Percentiles rank a stretch among this genome's conserved stretches.
Conservation (phyloP, 257 asterid species). For the Coffea canephora region DNA sequence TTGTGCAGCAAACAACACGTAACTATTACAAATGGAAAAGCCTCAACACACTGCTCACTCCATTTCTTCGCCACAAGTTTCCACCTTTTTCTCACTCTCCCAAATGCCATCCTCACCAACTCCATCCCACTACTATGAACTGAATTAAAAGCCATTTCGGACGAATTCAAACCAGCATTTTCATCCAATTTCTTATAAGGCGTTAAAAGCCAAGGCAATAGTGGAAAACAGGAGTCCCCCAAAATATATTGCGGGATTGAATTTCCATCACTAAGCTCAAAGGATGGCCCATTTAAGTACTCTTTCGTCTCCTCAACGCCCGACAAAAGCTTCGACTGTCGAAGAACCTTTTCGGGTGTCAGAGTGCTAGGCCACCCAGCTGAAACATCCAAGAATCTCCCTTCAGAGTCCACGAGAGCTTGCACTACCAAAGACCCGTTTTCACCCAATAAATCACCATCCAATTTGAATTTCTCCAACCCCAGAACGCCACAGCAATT, state of each 20-base stretch:
- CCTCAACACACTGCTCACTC: slow-evolving; percentile 66
- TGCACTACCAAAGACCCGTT: slow-evolving; percentile 60
- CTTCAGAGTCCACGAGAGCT: slow-evolving; percentile 91
- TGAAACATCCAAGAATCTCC: slow-evolving; percentile 87
- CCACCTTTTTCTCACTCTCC: slow-evolving; percentile 63
- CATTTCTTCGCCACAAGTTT: slow-evolving; percentile 70
- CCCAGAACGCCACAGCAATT: slow-evolving; percentile 91
- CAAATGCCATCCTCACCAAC: slow-evolving; percentile 61
- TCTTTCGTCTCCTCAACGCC: slow-evolving; percentile 65
- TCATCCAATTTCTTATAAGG: slow-evolving; percentile 38
- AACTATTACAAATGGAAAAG: slow-evolving; percentile 73
- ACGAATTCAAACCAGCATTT: slow-evolving; percentile 29
- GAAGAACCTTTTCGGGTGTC: slow-evolving; percentile 49
- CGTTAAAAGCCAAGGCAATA: slow-evolving; percentile 77
- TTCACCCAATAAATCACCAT: slow-evolving; percentile 35
- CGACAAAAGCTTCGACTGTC: slow-evolving; percentile 51
- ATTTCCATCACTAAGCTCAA: slow-evolving; percentile 48
- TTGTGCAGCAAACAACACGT: slow-evolving; percentile 87
- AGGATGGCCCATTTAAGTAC: slow-evolving; percentile 62
- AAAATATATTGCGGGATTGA: slow-evolving; percentile 73
- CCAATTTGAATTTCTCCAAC: slow-evolving; percentile 60
- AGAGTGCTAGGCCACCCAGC: slow-evolving; percentile 82
- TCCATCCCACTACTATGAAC: slow-evolving; percentile 61
- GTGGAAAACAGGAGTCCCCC: slow-evolving; percentile 76
- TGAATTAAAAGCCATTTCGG: slow-evolving; percentile 51